Evolutionary conservation across 305 asterid species (phyloP).

Genomic region (Stenogyne calaminthoides): DNA sequence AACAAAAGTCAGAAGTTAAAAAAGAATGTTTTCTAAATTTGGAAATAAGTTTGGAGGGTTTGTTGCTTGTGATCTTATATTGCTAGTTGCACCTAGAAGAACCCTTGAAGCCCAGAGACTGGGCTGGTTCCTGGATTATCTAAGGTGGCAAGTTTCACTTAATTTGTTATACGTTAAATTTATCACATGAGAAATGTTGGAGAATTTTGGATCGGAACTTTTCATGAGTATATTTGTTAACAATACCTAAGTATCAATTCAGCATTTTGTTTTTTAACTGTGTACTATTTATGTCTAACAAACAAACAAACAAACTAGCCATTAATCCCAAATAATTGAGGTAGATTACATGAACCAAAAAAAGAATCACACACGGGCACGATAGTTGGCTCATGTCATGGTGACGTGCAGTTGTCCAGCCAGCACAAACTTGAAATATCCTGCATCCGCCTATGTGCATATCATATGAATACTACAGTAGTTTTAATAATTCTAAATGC

Average conservation of each 20-base stretch:
- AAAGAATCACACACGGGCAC: too few species aligned
- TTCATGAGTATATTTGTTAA: background rate
- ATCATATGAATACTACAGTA: too few species aligned
- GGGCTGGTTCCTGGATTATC: background rate
- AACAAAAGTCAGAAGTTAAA: background rate
- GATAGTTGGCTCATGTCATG: too few species aligned
- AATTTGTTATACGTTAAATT: background rate
- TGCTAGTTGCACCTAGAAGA: background rate
- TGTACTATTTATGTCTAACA: background rate
- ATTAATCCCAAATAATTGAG: too few species aligned
- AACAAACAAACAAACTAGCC: too few species aligned
- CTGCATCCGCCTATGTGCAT: too few species aligned
- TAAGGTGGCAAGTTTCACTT: background rate
- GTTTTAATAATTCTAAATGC: too few species aligned
- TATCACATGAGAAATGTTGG: background rate
- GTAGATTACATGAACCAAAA: too few species aligned
- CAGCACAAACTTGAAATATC: too few species aligned
- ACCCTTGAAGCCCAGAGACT: background rate
- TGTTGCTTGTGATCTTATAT: constrained; percentile 15
- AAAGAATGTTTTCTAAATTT: background rate
- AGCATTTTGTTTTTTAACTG: background rate
- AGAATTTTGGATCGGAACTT: background rate
- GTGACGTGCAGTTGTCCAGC: too few species aligned
- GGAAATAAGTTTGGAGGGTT: background rate
- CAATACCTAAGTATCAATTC: background rate